Conservation (phyloP, 2,329 filamentous ascomycete genomes). For the Sporothrix brunneoviolacea region DNA sequence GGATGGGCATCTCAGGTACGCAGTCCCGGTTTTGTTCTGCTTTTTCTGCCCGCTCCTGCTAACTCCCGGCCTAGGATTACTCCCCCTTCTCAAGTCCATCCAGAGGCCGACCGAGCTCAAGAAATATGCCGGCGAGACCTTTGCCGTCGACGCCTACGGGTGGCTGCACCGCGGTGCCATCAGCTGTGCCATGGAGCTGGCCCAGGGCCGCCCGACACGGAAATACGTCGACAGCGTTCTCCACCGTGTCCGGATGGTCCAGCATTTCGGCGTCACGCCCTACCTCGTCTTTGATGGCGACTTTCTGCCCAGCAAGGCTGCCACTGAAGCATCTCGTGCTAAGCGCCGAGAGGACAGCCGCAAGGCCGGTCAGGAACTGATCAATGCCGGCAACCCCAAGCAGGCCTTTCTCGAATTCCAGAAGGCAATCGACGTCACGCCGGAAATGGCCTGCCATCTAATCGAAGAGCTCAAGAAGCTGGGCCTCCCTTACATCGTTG, state of each 20-base stretch:
- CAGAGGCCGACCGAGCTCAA: conserved; percentile 83
- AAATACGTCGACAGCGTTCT: conserved; percentile 89
- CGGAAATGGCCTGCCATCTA: conserved; percentile 84
- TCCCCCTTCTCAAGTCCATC: conserved; percentile 92
- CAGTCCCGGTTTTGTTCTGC: neutral
- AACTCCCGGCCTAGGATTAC: conserved; percentile 53
- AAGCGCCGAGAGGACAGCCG: conserved; percentile 71
- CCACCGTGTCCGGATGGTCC: conserved; percentile 85
- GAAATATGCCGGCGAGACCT: conserved; percentile 77
- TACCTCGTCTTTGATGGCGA: conserved; percentile 97
- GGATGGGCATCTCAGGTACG: conserved; percentile 21
- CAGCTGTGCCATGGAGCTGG: conserved; percentile 84
- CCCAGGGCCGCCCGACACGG: conserved; percentile 76
- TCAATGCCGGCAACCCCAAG: conserved; percentile 71
- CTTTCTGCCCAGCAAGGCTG: conserved; percentile 85
- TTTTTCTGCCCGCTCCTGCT: neutral
- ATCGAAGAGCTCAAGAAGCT: conserved; percentile 86
- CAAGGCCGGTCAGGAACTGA: conserved; percentile 66
- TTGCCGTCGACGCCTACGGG: conserved; percentile 95
- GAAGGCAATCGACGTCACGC: conserved; percentile 92
- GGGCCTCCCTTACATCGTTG: conserved; percentile 80
- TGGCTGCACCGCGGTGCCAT: conserved; percentile 95
- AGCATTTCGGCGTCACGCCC: conserved; percentile 88
- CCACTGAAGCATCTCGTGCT: conserved; percentile 73
- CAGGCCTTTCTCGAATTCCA: conserved; percentile 84